A percentile compares a stretch with the other conserved stretches of the same genome.
phyloP scores from a whole-genome alignment of 2,329 filamentous ascomycete genomes.

The Chrysoporthe austroafricana region DNA sequence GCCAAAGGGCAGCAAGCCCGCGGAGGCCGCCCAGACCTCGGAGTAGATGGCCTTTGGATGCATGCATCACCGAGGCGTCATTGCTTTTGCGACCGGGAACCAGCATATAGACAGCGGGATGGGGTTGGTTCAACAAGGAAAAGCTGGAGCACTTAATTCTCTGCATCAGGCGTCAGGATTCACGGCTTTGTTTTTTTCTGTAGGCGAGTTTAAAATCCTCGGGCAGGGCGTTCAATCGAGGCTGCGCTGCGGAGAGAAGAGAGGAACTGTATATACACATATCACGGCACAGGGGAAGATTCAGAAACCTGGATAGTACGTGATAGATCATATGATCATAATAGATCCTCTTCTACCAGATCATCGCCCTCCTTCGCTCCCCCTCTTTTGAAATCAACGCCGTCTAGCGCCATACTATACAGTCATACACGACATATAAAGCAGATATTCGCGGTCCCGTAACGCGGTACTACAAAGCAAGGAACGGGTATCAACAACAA shows the following conservation, averaged over 20 bases:
- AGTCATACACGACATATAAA: constrained; percentile 3
- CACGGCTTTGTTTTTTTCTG: neutral
- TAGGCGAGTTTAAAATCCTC: neutral
- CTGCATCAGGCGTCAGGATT: constrained; percentile 4
- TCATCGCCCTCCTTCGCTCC: neutral
- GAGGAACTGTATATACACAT: neutral
- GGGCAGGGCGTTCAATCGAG: neutral
- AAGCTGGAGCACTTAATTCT: neutral
- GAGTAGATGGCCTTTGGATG: neutral
- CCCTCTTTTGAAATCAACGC: neutral
- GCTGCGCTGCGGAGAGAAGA: neutral
- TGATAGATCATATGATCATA: constrained; percentile 7
- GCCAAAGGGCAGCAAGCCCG: constrained; percentile 23
- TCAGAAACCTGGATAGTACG: neutral
- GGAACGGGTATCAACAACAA: constrained; percentile 25
- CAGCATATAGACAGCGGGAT: constrained; percentile 2
- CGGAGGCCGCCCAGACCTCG: constrained; percentile 29
- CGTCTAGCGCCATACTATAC: constrained; percentile 8
- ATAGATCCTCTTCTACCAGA: constrained; percentile 6
- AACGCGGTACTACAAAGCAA: neutral
- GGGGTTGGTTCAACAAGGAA: neutral
- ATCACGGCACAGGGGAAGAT: neutral
- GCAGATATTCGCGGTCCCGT: neutral
- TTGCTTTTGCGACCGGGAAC: neutral
- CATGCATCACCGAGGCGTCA: constrained; percentile 9